Evolutionary conservation across 768 basidiomycete genomes (phyloP), one percentile per base, ranked within the genome.

Genomic region (Boletus reticuloceps): DNA sequence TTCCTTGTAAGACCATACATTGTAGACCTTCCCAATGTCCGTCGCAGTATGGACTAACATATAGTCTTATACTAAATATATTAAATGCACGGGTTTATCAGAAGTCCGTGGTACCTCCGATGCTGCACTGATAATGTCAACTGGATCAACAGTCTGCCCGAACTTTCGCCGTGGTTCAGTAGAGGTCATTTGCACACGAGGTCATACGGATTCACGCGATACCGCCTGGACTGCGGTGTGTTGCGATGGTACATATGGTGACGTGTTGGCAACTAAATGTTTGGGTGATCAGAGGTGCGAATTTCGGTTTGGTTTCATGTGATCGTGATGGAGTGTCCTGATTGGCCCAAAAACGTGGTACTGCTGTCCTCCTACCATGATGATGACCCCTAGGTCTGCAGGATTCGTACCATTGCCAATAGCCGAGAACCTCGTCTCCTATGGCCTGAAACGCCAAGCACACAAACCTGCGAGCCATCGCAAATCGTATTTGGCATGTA

Each of bases 391-490:
- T n/a, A 37, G 9, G 17, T 14, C 11, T 37, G 17, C 34, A 27
- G 17, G 32, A 25, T 4, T 20, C 19, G 20, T 19, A 19, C 6
- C 32, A 38, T 40, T 44, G 10, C 52, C 6, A 40, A 32, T 42
- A 29, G 34, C 43, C 36, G 50, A 34, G n/a, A 12, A n/a, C 17
- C 17, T n/a, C 14, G 29, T 8, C 8, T 38, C 43, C 10, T n/a
- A 16, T 17, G 34, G 13, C 41, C 22, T 62, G 54, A 65, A 65
- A 65, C 54, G 52, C 55, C 63, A 54, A 45, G 59, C 5, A 16
- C 25, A 19, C 22, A 19, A n/a, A 47, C 39, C 41, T 43, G 29
- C 7, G 40, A 27, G 12, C 14, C 1, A 22, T 41, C 40, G 19
- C 36, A 43, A 34, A 37, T 13, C 19, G 37, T 29, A 38, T 47